Conservation (phyloP, 1,139 yeast species). For the Ogataea hybrid region DNA sequence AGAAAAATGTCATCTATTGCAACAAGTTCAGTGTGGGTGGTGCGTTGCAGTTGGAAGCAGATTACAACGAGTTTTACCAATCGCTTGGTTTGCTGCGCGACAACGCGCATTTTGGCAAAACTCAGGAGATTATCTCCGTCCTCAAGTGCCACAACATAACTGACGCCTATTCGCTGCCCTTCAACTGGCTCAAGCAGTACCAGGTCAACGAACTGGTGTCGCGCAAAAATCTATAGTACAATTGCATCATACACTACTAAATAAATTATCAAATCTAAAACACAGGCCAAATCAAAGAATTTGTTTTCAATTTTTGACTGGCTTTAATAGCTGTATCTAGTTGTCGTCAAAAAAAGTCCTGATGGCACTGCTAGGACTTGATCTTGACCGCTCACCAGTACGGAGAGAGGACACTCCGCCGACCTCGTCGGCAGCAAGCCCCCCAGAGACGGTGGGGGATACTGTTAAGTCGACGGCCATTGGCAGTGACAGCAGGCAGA, state of each 20-base stretch:
- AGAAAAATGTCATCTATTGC: constrained; percentile 29
- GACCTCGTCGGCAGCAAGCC: constrained; percentile 11
- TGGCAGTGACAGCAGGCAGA: background rate
- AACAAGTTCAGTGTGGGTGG: constrained; percentile 61
- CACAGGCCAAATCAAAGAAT: background rate
- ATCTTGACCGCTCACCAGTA: constrained; percentile 10
- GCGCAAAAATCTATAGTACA: constrained; percentile 4
- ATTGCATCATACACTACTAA: background rate
- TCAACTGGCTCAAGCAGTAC: constrained; percentile 11
- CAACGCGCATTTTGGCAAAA: constrained; percentile 15
- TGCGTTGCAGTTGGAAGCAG: constrained; percentile 52
- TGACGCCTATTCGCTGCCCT: background rate
- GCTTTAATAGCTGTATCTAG: background rate
- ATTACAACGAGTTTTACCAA: constrained; percentile 47
- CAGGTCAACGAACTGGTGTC: constrained; percentile 17
- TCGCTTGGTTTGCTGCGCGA: constrained; percentile 36
- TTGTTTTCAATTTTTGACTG: background rate
- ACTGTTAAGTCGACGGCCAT: background rate
- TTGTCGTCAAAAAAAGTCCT: too few species aligned
- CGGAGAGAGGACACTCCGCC: constrained; percentile 13
- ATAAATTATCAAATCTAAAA: background rate
- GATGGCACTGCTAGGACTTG: background rate
- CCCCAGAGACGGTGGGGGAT: constrained; percentile 5
- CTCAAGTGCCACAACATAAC: constrained; percentile 4
- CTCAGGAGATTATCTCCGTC: constrained; percentile 19